Evolutionary conservation across 768 basidiomycete species (phyloP).

Genomic region (Leccinum fibrillosum): DNA sequence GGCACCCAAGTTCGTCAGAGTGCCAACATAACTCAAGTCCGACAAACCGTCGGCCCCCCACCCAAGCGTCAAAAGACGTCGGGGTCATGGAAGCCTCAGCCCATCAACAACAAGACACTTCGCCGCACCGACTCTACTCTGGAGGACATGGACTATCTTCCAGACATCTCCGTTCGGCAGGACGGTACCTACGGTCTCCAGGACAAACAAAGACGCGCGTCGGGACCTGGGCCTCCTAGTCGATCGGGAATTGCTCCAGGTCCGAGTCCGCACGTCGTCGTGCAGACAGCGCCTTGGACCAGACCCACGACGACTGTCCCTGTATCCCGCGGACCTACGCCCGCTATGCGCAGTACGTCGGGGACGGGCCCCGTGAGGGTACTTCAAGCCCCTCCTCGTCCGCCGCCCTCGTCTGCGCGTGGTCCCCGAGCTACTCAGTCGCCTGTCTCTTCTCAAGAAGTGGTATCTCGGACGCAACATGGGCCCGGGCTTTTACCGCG

Average conservation of each 20-base stretch:
- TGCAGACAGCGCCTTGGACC: conserved; percentile 6
- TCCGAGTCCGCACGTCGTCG: conserved; percentile 6
- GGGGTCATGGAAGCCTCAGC: conserved; percentile 41
- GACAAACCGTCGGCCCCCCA: conserved; percentile 33
- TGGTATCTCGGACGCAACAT: conserved; percentile 11
- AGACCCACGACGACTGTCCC: conserved; percentile 9
- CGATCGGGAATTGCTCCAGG: conserved; percentile 11
- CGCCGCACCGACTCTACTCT: conserved; percentile 22
- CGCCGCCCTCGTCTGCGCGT: conserved; percentile 15
- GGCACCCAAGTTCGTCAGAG: conserved; percentile 24
- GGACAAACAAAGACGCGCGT: conserved; percentile 17
- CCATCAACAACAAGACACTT: conserved; percentile 24
- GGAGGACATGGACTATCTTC: conserved; percentile 51
- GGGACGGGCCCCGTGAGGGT: conserved; percentile 8
- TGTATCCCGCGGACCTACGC: conserved; percentile 11
- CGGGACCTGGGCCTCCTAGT: conserved; percentile 13
- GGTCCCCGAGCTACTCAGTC: conserved; percentile 9
- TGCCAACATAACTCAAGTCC: conserved; percentile 21
- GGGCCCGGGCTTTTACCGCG: conserved; percentile 6
- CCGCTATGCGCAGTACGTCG: conserved; percentile 11
- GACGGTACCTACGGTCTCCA: conserved; percentile 56
- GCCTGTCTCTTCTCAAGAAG: conserved; percentile 20
- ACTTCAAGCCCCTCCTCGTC: conserved; percentile 9
- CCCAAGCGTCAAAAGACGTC: conserved; percentile 57
- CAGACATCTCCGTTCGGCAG: conserved; percentile 58